These are phyloP conservation scores for Mollisiaceae sp. DNA, from an alignment of 2,329 filamentous ascomycete genomes.

Conservation along the genomic window DNA sequence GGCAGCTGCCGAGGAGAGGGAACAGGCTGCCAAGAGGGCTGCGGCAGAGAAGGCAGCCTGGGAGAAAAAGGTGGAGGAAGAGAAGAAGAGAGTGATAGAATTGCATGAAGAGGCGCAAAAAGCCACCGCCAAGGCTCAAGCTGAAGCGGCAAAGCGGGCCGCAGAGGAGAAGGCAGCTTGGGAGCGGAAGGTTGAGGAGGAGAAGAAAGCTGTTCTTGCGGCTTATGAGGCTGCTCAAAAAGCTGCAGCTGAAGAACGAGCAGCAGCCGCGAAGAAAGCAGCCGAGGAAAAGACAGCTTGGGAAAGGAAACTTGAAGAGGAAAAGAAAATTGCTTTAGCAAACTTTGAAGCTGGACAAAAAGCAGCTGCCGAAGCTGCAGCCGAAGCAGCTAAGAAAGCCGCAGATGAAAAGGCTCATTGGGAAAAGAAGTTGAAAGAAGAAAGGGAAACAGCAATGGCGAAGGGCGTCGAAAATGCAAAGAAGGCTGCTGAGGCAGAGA, in stretches of 20 bases:
- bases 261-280: conserved; percentile 28
- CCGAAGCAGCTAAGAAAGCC: conserved; percentile 25
- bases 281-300: conserved; percentile 32
- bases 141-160: conserved; percentile 25
- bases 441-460: conserved; percentile 44
- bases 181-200: conserved; percentile 32
- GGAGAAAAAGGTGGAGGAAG: conserved; percentile 48
- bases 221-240: conserved; percentile 31
- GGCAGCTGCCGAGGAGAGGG: conserved; percentile 51
- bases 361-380: conserved; percentile 32
- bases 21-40: conserved; percentile 50
- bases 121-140: conserved; percentile 28
- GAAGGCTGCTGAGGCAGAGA: conserved; percentile 32
- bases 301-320: conserved; percentile 48
- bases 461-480: conserved; percentile 42
- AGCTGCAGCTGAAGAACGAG: conserved; percentile 27
- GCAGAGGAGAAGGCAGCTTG: conserved; percentile 30
- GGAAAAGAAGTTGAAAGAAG: conserved; percentile 48
- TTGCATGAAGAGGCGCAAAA: conserved; percentile 28
- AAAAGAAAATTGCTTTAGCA: conserved; percentile 43
- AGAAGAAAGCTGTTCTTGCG: conserved; percentile 31
- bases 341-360: conserved; percentile 41
- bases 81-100: conserved; percentile 52
- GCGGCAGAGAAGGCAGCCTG: conserved; percentile 52
- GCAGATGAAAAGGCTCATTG: conserved; percentile 32